Percentiles rank a stretch among this genome's conserved stretches.
These are phyloP conservation scores for Trichophyton equinum DNA, from an alignment of 2,329 filamentous ascomycete species.

Conservation along the genomic window DNA sequence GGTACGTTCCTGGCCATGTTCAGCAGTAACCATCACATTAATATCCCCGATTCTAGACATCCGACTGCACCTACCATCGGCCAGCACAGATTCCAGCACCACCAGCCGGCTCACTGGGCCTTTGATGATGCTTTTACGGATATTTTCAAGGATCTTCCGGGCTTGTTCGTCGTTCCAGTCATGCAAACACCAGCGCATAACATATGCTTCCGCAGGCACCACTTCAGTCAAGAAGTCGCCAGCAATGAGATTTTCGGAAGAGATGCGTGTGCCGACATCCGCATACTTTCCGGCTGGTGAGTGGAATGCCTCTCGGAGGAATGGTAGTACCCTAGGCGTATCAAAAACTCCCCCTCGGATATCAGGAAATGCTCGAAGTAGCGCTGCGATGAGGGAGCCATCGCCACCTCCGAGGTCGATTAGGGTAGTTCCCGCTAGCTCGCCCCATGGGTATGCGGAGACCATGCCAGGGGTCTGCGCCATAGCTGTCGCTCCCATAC, in stretches of 20 bases:
- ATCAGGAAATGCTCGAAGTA: constrained; percentile 22
- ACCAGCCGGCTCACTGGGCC: constrained; percentile 22
- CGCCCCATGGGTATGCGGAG: constrained; percentile 9
- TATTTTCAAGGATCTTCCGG: constrained; percentile 19
- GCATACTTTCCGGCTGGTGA: constrained; percentile 18
- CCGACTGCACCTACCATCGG: constrained; percentile 19
- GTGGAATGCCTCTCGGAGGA: constrained; percentile 16
- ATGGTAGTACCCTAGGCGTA: constrained; percentile 9
- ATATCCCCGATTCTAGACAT: constrained; percentile 31
- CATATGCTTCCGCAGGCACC: constrained; percentile 22
- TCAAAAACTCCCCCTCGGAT: constrained; percentile 31
- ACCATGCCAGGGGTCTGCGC: constrained; percentile 1
- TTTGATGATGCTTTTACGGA: constrained; percentile 22
- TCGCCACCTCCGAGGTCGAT: constrained; percentile 33
- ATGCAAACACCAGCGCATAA: constrained; percentile 34
- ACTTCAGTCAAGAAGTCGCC: constrained; percentile 31
- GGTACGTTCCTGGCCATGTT: constrained; percentile 23
- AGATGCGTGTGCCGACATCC: constrained; percentile 24
- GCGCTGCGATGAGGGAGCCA: constrained; percentile 26
- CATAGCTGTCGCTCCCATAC: background rate
- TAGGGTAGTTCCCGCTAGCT: constrained; percentile 23
- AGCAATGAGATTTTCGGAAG: constrained; percentile 18
- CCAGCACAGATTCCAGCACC: constrained; percentile 29
- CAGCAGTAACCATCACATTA: constrained; percentile 31
- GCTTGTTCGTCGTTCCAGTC: constrained; percentile 30